Conservation (phyloP, 2,329 filamentous ascomycete genomes). For the Cercospora zeae-maydis region DNA sequence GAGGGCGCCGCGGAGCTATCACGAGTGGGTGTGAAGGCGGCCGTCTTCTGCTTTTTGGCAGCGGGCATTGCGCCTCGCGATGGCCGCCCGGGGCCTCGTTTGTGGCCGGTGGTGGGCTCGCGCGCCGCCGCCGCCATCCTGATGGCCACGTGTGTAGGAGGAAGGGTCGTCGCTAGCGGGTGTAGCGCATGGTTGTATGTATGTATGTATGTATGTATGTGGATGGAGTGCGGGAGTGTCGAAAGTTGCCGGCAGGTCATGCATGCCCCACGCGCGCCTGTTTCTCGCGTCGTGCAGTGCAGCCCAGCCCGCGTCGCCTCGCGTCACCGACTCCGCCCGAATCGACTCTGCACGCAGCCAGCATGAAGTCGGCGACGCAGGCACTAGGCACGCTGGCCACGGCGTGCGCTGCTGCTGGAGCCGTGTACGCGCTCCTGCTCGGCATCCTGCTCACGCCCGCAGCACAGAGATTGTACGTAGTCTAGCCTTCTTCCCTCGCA, state of each 20-base stretch:
- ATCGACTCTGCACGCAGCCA: neutral
- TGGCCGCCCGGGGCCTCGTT: conserved; percentile 29
- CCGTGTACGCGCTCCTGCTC: conserved; percentile 30
- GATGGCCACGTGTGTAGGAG: neutral
- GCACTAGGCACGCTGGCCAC: conserved; percentile 18
- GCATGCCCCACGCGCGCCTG: neutral
- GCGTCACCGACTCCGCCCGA: neutral
- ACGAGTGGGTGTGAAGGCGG: conserved; percentile 13
- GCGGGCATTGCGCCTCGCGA: conserved; percentile 17
- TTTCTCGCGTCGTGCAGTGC: neutral
- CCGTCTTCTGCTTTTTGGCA: conserved; percentile 28
- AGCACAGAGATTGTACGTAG: conserved; percentile 73
- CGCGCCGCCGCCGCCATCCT: neutral
- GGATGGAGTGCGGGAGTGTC: neutral
- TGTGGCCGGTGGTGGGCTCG: conserved; percentile 23
- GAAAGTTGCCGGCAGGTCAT: neutral
- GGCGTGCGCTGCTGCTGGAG: conserved; percentile 23
- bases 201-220: neutral
- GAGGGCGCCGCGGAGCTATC: conserved; percentile 11
- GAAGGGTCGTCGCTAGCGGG: neutral
- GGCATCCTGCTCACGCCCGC: conserved; percentile 55
- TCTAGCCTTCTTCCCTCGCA: neutral
- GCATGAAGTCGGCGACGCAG: conserved; percentile 10
- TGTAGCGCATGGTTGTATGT: neutral
- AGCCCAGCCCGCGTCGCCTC: too few species aligned